Percentiles rank a stretch among this genome's conserved stretches.
These are phyloP conservation scores for Jaminaea rosea DNA, from an alignment of 1,284 basidiomycete genomes.

Conservation along the genomic window DNA sequence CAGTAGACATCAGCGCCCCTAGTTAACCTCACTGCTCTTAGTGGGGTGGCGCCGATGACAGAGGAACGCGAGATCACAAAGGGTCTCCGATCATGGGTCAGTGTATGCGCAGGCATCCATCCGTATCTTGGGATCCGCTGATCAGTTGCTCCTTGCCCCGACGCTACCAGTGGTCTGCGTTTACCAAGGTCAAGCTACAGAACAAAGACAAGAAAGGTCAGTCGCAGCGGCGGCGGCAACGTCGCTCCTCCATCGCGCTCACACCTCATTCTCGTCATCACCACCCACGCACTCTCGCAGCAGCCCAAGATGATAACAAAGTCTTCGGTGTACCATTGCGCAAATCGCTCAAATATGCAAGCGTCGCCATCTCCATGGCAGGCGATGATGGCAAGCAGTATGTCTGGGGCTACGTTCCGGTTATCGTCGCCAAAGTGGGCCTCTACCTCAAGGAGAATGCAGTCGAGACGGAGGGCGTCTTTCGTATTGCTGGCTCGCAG, in stretches of 20 bases:
- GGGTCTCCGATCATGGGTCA: slow-evolving; percentile 23
- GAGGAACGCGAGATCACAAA: slow-evolving; percentile 33
- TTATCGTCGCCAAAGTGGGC: slow-evolving; percentile 92
- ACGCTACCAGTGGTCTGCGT: slow-evolving; percentile 27
- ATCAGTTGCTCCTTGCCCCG: too few relatives aligned
- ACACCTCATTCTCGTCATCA: neutral
- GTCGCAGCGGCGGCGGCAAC: neutral
- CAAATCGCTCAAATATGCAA: slow-evolving; percentile 75
- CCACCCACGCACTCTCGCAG: neutral
- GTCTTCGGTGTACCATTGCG: slow-evolving; percentile 80
- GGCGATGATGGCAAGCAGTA: slow-evolving; percentile 51
- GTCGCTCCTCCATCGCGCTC: neutral
- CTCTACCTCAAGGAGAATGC: slow-evolving; percentile 52
- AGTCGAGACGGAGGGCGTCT: slow-evolving; percentile 88
- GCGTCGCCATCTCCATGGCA: slow-evolving; percentile 88
- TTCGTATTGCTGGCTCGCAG: slow-evolving; percentile 65
- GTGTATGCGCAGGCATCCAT: neutral
- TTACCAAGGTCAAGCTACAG: slow-evolving; percentile 19
- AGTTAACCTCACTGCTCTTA: too few relatives aligned
- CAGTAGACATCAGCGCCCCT: too few relatives aligned
- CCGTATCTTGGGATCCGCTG: neutral
- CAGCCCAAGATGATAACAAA: neutral
- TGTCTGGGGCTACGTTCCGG: slow-evolving; percentile 69
- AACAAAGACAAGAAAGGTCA: slow-evolving; percentile 19
- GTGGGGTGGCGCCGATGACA: slow-evolving; percentile 6